Base-by-base conservation (phyloP, 2,329 filamentous ascomycete species). In the Colletotrichum tabaci region DNA sequence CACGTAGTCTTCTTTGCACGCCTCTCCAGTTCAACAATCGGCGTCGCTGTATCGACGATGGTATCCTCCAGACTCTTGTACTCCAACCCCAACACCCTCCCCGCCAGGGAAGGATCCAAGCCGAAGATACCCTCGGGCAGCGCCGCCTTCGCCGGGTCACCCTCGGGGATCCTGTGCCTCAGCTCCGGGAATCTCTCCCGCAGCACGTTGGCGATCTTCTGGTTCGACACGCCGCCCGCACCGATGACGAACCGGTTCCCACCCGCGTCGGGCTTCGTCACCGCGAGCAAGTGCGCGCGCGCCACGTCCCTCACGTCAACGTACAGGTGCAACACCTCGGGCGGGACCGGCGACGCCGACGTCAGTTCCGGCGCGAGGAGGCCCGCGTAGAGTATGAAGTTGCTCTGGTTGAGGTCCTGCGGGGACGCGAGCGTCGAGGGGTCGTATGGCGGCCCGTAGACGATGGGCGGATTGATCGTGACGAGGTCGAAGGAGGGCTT, bases 401-500 rank as follows among this genome's bases (percentile, higher is more conserved):
- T 73, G 49, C 71, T 73, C 50, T 73, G 67, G 42, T 46, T 52
- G 1, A 73, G 67, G 23, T 49, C 56, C n/a, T 50, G 9, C 16
- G 62, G 66, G 12, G 49, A 42, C 6, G 35, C 40, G 5, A 61
- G 30, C 10, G 26, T 30, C 2, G 56, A 61, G 3, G 57, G 13
- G 30, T 65, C 66, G 21, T 65, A 10, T 7, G 70, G n/a, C 15
- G 67, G 71, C 0, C 71, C 71, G 71, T 72, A 73, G 8, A 73
- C 67, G 40, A 73, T 57, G 7, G 68, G 67, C 44, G 57, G 63
- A 26, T 69, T 71, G 49, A 72, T 64, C 16, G 84, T 83, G 58
- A 82, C 79, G 9, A 87, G 74, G 69, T 80, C 79, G 69, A 85
- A 85, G 1, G 61, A 66, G 6, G 76, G 77, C n/a, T 77, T 74